These are phyloP conservation scores for Thelephora aurantiotincta DNA, from an alignment of 768 basidiomycete genomes.

Conservation along the genomic window DNA sequence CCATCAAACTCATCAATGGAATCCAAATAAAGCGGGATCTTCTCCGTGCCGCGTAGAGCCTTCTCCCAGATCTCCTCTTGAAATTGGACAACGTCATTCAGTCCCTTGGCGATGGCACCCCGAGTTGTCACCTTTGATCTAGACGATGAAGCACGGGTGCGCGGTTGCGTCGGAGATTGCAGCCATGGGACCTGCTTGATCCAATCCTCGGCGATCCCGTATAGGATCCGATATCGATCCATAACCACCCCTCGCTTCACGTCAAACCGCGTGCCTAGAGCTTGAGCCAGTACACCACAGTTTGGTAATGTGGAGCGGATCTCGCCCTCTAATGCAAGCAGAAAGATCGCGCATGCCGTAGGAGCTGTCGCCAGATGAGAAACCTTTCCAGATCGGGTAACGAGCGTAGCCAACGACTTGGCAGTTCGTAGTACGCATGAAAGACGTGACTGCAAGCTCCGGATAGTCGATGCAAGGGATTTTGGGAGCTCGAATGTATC, in stretches of 20 bases:
- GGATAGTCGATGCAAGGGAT: constrained; percentile 8
- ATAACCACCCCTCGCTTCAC: constrained; percentile 42
- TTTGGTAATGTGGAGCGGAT: constrained; percentile 34
- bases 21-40: constrained; percentile 25
- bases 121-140: constrained; percentile 51
- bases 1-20: constrained; percentile 18
- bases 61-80: constrained; percentile 46
- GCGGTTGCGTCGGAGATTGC: constrained; percentile 30
- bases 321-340: constrained; percentile 62
- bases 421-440: constrained; percentile 10
- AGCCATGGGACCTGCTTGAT: constrained; percentile 65
- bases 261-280: constrained; percentile 36
- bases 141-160: constrained; percentile 23
- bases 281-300: constrained; percentile 40
- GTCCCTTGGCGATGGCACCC: constrained; percentile 38
- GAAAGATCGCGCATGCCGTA: constrained; percentile 54
- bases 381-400: constrained; percentile 16
- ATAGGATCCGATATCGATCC: constrained; percentile 53
- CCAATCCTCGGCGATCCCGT: constrained; percentile 45
- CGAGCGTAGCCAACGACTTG: constrained; percentile 9
- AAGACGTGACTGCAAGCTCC: constrained; percentile 4
- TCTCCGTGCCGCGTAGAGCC: constrained; percentile 20
- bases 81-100: constrained; percentile 58
- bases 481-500: constrained; percentile 2
- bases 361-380: constrained; percentile 26